Base-by-base conservation (phyloP, 2,329 filamentous ascomycete species). In the Aquanectria penicillioides region DNA sequence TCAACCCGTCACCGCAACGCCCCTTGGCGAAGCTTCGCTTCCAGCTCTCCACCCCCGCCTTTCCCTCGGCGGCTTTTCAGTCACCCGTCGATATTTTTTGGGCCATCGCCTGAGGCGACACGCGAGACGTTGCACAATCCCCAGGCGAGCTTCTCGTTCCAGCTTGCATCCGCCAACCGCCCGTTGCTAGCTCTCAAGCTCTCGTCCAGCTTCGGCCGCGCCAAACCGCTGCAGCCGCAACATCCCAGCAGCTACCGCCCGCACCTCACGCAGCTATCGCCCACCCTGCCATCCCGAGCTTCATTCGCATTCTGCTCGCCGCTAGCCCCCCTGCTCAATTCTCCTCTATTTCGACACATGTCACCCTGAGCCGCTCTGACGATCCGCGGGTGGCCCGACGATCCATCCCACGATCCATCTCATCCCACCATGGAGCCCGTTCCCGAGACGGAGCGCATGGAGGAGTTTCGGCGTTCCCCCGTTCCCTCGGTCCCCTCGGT, bases 401-500 rank as follows among this genome's bases (percentile, higher is more conserved):
- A 63, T 53, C 62, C 64, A 64, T 50, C 56, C 63, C 59, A 62
- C 59, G 57, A 61, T 52, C 64, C 61, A 66, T 58, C 56, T 60
- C 73, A 74, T 58, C 56, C 61, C 73, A 74, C 68, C 67, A 89
- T 89, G 87, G 87, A 89, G 75, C 85, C 86, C 57, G 87, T 89
- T 69, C 87, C 87, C 65, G 87, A 89, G 78, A 87, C 86, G 46
- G 85, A 89, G 79, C 81, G 86, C 64, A 86, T 89, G 83, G 86
- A 89, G 79, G 85, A 86, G 73, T 89, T 89, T 71, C 83, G 81
- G 61, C 76, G 85, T 52, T 82, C 84, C 49, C 85, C 85, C 64
- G 76, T 87, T 31, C 83, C 85, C 38, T 64, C 63, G 25, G 64
- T 57, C 37, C 67, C 63, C 46, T 83, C 85, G 60, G 76, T 86